These are phyloP conservation scores for Fusarium tupiense DNA, from an alignment of 2,329 filamentous ascomycete species.

Conservation along the genomic window DNA sequence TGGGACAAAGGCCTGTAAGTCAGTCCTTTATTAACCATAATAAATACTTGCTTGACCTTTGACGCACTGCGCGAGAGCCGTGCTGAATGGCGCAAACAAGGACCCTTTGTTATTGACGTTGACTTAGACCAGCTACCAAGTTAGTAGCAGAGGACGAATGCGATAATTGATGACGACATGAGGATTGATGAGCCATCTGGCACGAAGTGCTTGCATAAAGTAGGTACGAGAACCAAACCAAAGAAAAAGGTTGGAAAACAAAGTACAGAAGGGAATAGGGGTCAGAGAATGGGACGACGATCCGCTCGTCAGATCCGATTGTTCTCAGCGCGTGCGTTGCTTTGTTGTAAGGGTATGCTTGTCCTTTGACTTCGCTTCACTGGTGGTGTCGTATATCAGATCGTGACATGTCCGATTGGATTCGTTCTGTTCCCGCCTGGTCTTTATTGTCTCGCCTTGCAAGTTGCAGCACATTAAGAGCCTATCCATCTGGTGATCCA, in stretches of 20 bases:
- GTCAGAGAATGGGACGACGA: slow-evolving; percentile 10
- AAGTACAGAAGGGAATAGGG: slow-evolving; percentile 9
- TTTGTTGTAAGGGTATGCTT: slow-evolving; percentile 28
- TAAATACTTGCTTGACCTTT: not conserved
- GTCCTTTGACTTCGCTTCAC: slow-evolving; percentile 9
- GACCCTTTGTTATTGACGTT: slow-evolving; percentile 12
- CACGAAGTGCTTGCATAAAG: slow-evolving; percentile 12
- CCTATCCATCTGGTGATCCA: slow-evolving; percentile 17
- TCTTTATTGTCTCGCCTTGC: slow-evolving; percentile 6
- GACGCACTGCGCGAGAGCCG: slow-evolving; percentile 1
- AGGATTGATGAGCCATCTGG: slow-evolving; percentile 12
- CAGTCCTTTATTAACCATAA: not conserved
- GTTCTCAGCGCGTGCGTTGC: slow-evolving; percentile 21
- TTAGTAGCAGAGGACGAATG: not conserved
- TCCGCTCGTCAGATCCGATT: slow-evolving; percentile 19
- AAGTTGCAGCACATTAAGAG: slow-evolving; percentile 5
- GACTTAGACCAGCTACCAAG: not conserved
- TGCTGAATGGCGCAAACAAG: slow-evolving; percentile 4
- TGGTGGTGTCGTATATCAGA: slow-evolving; percentile 5
- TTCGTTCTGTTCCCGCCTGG: slow-evolving; percentile 4
- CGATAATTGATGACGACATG: slow-evolving; percentile 17
- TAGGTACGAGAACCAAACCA: not conserved
- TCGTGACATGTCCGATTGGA: slow-evolving; percentile 7
- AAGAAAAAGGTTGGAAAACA: not conserved
- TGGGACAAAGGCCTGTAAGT: slow-evolving; percentile 1